Evolutionary conservation across 164 flowering plant species (phyloP).

Genomic region (Nelumbo lutea): DNA sequence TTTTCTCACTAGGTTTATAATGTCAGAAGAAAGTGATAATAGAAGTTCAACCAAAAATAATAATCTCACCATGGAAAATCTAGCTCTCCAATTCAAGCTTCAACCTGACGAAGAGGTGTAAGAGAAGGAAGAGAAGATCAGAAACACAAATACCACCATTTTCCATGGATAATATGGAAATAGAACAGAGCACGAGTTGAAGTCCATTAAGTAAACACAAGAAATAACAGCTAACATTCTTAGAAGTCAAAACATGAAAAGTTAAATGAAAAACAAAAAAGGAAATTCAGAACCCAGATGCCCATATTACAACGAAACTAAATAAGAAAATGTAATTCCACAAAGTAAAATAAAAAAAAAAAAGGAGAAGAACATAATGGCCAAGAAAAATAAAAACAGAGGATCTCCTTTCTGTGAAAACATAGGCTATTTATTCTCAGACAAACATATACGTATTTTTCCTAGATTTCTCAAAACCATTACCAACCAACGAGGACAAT

Average conservation of each 20-base stretch:
- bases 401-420: too few relatives aligned
- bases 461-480: too few relatives aligned
- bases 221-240: not conserved
- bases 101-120: slow-evolving; percentile 30
- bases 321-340: too few relatives aligned
- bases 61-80: slow-evolving; percentile 46
- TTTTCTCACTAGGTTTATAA: not conserved
- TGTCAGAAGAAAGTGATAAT: not conserved
- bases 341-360: not conserved
- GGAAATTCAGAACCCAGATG: not conserved
- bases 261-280: not conserved
- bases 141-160: slow-evolving; percentile 10
- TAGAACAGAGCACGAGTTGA: not conserved
- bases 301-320: too few relatives aligned
- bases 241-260: not conserved
- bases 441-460: too few relatives aligned
- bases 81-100: slow-evolving; percentile 24
- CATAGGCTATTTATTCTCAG: too few relatives aligned
- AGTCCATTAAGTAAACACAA: not conserved
- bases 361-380: not conserved
- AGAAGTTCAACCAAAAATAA: not conserved
- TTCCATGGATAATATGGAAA: slow-evolving; percentile 14
- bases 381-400: too few relatives aligned
- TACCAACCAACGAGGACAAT: too few relatives aligned
- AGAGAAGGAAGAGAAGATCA: slow-evolving; percentile 19